These are phyloP conservation scores for Prunus fruticosa DNA, from an alignment of 306 rosid genomes.

Conservation along the genomic window DNA sequence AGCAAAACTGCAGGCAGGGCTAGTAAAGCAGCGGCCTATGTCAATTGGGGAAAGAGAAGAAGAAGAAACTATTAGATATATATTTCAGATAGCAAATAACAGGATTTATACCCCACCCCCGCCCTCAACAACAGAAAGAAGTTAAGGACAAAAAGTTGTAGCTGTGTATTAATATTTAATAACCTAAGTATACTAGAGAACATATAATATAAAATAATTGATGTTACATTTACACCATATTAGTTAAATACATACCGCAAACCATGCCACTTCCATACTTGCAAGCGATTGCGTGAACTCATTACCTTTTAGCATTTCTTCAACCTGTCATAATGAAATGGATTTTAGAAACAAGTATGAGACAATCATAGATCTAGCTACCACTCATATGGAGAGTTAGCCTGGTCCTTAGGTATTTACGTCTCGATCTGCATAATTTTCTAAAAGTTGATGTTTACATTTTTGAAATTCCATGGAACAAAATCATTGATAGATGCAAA, in stretches of 20 bases:
- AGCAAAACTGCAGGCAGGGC: constrained; percentile 35
- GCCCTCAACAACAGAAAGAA: not conserved
- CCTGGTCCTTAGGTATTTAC: not conserved
- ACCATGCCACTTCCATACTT: constrained; percentile 40
- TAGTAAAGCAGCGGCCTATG: constrained; percentile 37
- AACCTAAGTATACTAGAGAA: not conserved
- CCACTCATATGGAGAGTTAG: not conserved
- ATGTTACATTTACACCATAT: not conserved
- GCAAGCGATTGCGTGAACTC: constrained; percentile 28
- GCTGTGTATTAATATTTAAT: not conserved
- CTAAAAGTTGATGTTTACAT: no score
- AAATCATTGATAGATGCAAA: not conserved
- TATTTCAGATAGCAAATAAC: not conserved
- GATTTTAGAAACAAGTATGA: not conserved
- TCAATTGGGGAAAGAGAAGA: not conserved
- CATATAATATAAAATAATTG: not conserved
- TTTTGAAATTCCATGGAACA: not conserved
- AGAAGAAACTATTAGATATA: not conserved
- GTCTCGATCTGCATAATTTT: not conserved
- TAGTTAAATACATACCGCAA: constrained; percentile 30
- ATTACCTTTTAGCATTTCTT: constrained; percentile 35
- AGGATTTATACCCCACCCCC: not conserved
- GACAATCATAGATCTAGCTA: not conserved
- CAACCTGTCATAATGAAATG: constrained; percentile 25
- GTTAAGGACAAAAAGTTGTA: not conserved